These are phyloP conservation scores for Acacia melanoxylon DNA, from an alignment of 306 rosid genomes.

Conservation along the genomic window DNA sequence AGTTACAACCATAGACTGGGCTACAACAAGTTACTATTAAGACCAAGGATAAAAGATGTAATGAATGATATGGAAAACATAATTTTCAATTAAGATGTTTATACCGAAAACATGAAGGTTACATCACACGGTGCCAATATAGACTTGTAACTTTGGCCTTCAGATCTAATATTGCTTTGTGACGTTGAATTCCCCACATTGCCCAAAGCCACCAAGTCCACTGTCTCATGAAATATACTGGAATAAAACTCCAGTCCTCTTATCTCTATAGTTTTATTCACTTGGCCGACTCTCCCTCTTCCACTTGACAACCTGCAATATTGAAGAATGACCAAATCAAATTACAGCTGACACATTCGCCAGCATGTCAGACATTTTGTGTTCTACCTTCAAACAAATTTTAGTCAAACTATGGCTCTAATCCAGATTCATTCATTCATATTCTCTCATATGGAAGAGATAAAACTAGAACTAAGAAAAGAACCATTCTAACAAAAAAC, in stretches of 20 bases:
- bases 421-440: constrained; percentile 21
- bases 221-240: constrained; percentile 47
- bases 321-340: constrained; percentile 30
- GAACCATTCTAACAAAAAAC: constrained; percentile 25
- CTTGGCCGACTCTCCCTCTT: constrained; percentile 61
- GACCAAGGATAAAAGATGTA: constrained; percentile 1
- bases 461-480: constrained; percentile 9
- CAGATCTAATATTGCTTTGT: constrained; percentile 31
- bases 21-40: background rate
- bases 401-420: constrained; percentile 6
- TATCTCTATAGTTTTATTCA: constrained; percentile 68
- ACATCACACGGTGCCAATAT: constrained; percentile 84
- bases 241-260: constrained; percentile 81
- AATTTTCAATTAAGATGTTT: constrained; percentile 21
- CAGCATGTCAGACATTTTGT: constrained; percentile 11
- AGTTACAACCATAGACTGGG: background rate
- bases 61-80: constrained; percentile 8
- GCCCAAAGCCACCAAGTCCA: constrained; percentile 46
- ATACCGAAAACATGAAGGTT: constrained; percentile 72
- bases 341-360: constrained; percentile 21
- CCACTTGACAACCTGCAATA: constrained; percentile 61
- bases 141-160: constrained; percentile 47
- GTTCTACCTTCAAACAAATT: constrained; percentile 20
- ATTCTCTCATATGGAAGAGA: constrained; percentile 10
- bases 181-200: constrained; percentile 34